Conservation (phyloP, 306 rosid genomes). For the Fragaria iinumae region DNA sequence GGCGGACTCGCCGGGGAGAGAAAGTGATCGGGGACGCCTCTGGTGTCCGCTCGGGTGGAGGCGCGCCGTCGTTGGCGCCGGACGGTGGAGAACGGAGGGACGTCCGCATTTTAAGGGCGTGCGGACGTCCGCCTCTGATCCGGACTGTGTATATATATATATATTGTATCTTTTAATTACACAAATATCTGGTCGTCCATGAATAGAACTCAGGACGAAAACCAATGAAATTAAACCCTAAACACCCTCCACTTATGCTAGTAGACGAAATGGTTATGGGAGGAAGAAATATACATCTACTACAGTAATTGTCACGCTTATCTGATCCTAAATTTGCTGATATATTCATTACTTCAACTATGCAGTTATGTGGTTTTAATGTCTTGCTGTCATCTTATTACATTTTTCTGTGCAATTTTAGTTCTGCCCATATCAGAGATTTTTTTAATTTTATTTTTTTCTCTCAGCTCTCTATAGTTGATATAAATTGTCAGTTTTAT, state of each 20-base stretch:
- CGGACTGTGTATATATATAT: no score
- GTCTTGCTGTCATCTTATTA: not conserved
- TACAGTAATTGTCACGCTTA: not conserved
- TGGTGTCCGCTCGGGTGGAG: no score
- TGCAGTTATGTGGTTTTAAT: not conserved
- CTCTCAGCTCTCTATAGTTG: not conserved
- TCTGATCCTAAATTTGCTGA: conserved; percentile 1
- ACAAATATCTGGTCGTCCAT: not conserved
- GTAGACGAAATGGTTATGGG: not conserved
- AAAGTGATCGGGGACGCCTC: no score
- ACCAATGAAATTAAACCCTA: no score
- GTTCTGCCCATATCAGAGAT: not conserved
- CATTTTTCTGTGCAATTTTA: not conserved
- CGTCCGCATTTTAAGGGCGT: no score
- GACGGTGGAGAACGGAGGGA: no score
- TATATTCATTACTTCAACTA: not conserved
- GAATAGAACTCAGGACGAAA: not conserved
- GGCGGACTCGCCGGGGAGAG: no score
- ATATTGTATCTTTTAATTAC: not conserved
- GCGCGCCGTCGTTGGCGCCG: no score
- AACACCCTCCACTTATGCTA: not conserved
- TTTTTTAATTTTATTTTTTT: not conserved
- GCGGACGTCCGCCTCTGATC: no score
- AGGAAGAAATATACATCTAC: not conserved
- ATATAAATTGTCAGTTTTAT: conserved; percentile 5